phyloP scores from a whole-genome alignment of 768 basidiomycete genomes.

The Suillus occidentalis region DNA sequence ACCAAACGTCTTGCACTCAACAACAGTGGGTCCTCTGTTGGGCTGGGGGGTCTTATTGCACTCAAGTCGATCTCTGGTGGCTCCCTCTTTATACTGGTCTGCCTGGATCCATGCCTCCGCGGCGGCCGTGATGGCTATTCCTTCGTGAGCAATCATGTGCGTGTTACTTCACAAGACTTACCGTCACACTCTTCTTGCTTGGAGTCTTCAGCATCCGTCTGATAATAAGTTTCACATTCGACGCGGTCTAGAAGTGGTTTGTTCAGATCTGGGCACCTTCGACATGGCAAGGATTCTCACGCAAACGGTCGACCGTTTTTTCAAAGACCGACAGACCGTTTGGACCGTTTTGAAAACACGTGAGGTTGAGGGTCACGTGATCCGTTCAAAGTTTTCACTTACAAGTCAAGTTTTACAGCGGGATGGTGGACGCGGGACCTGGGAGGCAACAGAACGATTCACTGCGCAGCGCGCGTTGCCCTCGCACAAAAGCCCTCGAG shows the following conservation, averaged over 20 bases:
- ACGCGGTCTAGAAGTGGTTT: not conserved
- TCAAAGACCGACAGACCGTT: no score
- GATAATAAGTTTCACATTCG: not conserved
- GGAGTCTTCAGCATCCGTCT: conserved; percentile 1
- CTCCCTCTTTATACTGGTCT: conserved; percentile 54
- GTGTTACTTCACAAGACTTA: not conserved
- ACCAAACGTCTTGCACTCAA: conserved; percentile 45
- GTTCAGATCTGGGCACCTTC: no score
- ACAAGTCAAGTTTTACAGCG: no score
- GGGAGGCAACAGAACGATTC: no score
- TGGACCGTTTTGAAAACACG: no score
- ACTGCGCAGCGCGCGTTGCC: no score
- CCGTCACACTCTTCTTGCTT: conserved; percentile 3
- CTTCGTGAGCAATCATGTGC: conserved; percentile 13
- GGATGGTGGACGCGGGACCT: no score
- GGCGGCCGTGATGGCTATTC: conserved; percentile 24
- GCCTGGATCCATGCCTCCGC: not conserved
- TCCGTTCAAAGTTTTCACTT: no score
- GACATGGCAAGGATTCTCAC: no score
- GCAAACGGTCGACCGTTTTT: no score
- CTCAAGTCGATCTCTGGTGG: conserved; percentile 61
- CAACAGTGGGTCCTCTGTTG: conserved; percentile 73
- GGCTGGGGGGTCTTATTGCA: conserved; percentile 69
- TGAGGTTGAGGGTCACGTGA: no score
- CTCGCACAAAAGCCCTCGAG: no score